Evolutionary conservation across 768 basidiomycete genomes (phyloP).

Genomic region (Cystobasidium tubakii): DNA sequence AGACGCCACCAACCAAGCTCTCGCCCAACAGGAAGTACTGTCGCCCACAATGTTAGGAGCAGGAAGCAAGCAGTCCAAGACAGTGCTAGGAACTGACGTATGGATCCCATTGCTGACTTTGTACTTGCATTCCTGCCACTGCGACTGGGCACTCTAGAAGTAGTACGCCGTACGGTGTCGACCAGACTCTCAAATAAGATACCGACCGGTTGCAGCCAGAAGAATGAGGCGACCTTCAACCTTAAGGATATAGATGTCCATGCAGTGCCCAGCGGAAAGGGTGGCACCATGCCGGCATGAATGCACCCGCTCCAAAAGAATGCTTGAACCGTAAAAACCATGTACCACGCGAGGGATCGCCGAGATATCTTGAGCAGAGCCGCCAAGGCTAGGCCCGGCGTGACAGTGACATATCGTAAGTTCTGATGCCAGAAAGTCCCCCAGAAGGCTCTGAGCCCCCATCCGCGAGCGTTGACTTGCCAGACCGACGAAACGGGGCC

Average conservation of each 20-base stretch:
- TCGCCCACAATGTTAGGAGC: not conserved
- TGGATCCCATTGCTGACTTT: not conserved
- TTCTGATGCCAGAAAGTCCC: conserved; percentile 35
- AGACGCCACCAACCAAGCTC: conserved; percentile 26
- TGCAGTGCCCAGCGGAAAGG: not conserved
- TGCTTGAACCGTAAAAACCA: not conserved
- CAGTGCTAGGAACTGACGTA: not conserved
- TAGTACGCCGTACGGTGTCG: not conserved
- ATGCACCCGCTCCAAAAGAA: conserved; percentile 31
- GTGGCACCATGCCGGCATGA: conserved; percentile 32
- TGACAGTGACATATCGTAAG: conserved; percentile 16
- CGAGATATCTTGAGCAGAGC: not conserved
- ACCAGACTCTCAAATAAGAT: not conserved
- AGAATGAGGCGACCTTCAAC: conserved; percentile 10
- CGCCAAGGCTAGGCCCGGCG: conserved; percentile 13
- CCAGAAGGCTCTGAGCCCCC: conserved; percentile 32
- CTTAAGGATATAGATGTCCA: not conserved
- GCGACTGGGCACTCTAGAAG: not conserved
- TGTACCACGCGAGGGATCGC: not conserved
- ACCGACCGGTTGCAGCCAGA: conserved; percentile 28
- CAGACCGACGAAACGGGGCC: conserved; percentile 20
- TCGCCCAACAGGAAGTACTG: conserved; percentile 8
- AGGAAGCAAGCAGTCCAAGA: conserved; percentile 12
- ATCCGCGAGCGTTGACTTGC: not conserved
- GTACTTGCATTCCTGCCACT: not conserved